A percentile compares a stretch with the other conserved stretches of the same genome.
These are phyloP conservation scores for Sanguinoderma infundibulare DNA, from an alignment of 1,284 basidiomycete species.

Conservation along the genomic window DNA sequence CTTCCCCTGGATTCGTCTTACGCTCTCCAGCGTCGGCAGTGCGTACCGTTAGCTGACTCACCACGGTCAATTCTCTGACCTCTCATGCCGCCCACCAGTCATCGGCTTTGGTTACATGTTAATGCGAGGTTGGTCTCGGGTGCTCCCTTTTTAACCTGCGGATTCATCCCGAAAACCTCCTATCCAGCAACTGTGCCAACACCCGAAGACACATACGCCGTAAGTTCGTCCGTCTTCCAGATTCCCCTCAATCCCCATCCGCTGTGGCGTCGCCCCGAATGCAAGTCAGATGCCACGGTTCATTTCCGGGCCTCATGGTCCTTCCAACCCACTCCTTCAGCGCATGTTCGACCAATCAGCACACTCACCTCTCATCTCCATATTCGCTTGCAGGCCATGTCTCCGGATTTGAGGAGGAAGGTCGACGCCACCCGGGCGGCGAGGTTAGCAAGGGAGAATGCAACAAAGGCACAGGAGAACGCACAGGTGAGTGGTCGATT, in stretches of 20 bases:
- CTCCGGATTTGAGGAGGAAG: slow-evolving; percentile 68
- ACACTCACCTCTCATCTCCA: not conserved
- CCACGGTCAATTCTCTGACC: not conserved
- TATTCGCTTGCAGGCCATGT: slow-evolving; percentile 51
- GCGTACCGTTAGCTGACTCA: slow-evolving; percentile 2
- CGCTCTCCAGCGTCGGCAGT: slow-evolving; percentile 19
- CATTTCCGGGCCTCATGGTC: not conserved
- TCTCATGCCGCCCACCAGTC: slow-evolving; percentile 42
- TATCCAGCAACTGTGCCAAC: slow-evolving; percentile 60
- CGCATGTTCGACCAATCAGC: not conserved
- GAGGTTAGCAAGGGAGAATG: slow-evolving; percentile 58
- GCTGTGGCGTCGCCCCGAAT: not conserved
- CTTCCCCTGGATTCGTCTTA: slow-evolving; percentile 21
- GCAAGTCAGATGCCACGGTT: too few relatives aligned
- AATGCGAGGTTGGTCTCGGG: slow-evolving; percentile 56
- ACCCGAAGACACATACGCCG: slow-evolving; percentile 59
- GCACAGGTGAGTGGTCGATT: slow-evolving; percentile 52
- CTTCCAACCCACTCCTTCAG: not conserved
- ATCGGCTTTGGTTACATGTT: slow-evolving; percentile 63
- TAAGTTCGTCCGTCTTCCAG: slow-evolving; percentile 34
- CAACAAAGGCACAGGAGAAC: slow-evolving; percentile 53
- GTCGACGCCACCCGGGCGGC: slow-evolving; percentile 67
- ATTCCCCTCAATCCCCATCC: not conserved
- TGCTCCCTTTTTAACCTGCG: not conserved
- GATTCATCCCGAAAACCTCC: not conserved